Percentiles rank a stretch among this genome's conserved stretches.
phyloP scores from a whole-genome alignment of 1,139 yeast genomes.

The Geotrichum klebahnii region DNA sequence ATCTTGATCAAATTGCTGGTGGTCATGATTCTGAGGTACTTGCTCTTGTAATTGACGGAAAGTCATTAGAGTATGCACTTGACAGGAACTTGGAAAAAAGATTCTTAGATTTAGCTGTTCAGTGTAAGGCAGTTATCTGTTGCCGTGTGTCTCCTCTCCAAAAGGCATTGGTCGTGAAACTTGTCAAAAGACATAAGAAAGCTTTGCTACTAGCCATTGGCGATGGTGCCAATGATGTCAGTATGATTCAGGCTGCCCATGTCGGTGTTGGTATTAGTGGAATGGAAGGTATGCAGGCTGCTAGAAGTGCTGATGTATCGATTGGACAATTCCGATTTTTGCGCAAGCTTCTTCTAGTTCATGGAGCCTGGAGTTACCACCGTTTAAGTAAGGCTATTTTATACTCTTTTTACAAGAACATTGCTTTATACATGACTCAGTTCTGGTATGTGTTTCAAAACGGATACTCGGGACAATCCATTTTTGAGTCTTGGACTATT shows the following conservation, averaged over 20 bases:
- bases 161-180: constrained; percentile 90
- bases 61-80: constrained; percentile 77
- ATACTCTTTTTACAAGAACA: constrained; percentile 92
- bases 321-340: constrained; percentile 92
- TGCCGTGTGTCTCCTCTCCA: constrained; percentile 98
- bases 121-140: constrained; percentile 93
- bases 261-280: constrained; percentile 98
- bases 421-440: constrained; percentile 93
- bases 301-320: constrained; percentile 94
- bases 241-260: constrained; percentile 98
- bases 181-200: constrained; percentile 71
- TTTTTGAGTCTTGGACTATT: constrained; percentile 96
- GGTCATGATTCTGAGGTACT: constrained; percentile 75
- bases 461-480: constrained; percentile 91
- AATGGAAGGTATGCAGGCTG: constrained; percentile 99
- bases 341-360: constrained; percentile 78
- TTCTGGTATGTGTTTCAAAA: constrained; percentile 95
- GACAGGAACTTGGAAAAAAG: constrained; percentile 76
- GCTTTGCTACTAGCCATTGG: constrained; percentile 88
- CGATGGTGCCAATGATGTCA: constrained; percentile 97
- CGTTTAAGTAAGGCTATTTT: constrained; percentile 87
- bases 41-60: constrained; percentile 92
- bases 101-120: constrained; percentile 71
- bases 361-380: constrained; percentile 97
- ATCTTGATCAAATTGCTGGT: constrained; percentile 62